Base-by-base conservation (phyloP, 306 rosid genomes). In the Canavalia gladiata region DNA sequence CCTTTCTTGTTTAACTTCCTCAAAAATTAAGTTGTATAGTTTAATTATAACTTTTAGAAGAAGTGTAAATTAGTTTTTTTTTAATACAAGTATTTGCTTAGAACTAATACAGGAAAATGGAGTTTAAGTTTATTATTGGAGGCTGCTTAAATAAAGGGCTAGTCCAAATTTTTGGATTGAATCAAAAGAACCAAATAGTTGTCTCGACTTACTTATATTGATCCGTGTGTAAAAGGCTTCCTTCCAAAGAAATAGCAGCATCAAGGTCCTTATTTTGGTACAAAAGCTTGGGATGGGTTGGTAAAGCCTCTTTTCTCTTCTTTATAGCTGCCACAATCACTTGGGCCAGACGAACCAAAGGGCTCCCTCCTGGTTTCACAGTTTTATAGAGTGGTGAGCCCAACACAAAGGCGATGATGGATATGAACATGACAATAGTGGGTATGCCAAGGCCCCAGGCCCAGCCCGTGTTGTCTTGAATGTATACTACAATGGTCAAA, bases 371-470 rank as follows among this genome's bases (percentile, higher is more conserved):
- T n/a, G 96, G 91, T 65, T 91, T 86, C 0, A 86, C 6, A 73
- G 74, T 85, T 3, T 45, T 88, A 56, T 94, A 91, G 3, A 92
- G 86, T 1, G 92, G 93, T 13, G 91, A 87, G 28, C 98, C 98
- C 33, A 88, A 30, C 8, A 91, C 81, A 79, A 94, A 94, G 39
- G 87, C 85, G 2, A 89, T 28, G 42, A 91, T 66, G 1, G 97
- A 94, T 12, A 94, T 8, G 6, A 89, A 46, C 97, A 91, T 92
- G 60, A 86, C 92, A 13, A 90, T 59, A 28, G 98, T 89, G 4
- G 98, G 98, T 13, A 92, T 81, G 9, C 91, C 98, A 56, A 92
- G 81, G 1, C 98, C 98, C 94, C 92, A 92, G 0, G 91, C 96
- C 97, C 97, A 94, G 1, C 97, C 91, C n/a, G 89, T 86, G 18